Conservation (phyloP, 2,329 filamentous ascomycete species). For the Fusarium phyllophilum region DNA sequence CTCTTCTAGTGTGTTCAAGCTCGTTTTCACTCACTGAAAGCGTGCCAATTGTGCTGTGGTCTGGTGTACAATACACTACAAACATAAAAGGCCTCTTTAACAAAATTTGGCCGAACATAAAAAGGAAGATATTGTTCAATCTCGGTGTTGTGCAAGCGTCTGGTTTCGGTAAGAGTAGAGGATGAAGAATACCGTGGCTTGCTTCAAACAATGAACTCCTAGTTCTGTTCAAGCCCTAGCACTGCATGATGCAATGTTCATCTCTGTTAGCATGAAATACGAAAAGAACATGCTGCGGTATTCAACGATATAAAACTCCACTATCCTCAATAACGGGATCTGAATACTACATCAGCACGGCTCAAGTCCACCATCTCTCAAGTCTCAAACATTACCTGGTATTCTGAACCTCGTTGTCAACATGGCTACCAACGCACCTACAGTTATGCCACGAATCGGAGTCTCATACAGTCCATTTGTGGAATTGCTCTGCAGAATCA, state of each 20-base stretch:
- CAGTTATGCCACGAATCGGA: background rate
- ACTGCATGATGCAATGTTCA: background rate
- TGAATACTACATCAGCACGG: fast-evolving
- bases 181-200: background rate
- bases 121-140: background rate
- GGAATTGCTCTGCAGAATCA: background rate
- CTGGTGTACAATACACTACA: background rate
- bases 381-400: background rate
- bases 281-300: background rate
- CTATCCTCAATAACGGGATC: no score
- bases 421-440: background rate
- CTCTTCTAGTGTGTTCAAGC: background rate
- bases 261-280: background rate
- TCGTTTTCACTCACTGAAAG: background rate
- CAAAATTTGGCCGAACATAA: background rate
- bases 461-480: background rate
- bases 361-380: no score
- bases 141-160: fast-evolving
- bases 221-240: background rate
- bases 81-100: no score
- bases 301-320: background rate
- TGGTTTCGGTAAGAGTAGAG: no score
- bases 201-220: background rate
- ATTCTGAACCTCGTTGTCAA: background rate
- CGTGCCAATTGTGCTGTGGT: background rate